phyloP scores from a whole-genome alignment of 1,139 yeast genomes.

The Blastobotrys ciferrii region DNA sequence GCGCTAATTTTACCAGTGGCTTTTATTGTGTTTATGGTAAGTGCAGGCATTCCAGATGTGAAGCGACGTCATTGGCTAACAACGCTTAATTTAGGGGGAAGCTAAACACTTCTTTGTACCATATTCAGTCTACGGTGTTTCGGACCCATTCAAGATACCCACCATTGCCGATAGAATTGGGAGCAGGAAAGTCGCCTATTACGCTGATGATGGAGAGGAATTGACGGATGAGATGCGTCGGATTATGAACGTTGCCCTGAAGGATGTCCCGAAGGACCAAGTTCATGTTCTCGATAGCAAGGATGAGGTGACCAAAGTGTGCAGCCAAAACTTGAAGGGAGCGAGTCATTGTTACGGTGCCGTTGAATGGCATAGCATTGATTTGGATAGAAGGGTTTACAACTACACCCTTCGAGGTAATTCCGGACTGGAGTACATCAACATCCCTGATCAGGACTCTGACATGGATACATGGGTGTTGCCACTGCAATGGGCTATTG shows the following conservation, averaged over 20 bases:
- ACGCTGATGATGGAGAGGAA: constrained; percentile 24
- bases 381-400: constrained; percentile 26
- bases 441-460: constrained; percentile 29
- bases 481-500: constrained; percentile 41
- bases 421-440: constrained; percentile 32
- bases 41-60: constrained; percentile 17
- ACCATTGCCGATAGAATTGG: constrained; percentile 30
- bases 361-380: constrained; percentile 36
- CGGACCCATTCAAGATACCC: constrained; percentile 29
- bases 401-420: constrained; percentile 39
- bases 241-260: constrained; percentile 32
- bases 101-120: constrained; percentile 35
- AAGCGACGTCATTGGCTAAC: no score
- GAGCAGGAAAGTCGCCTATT: constrained; percentile 31
- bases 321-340: constrained; percentile 37
- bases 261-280: constrained; percentile 31
- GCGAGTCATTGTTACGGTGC: constrained; percentile 37
- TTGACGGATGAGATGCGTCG: constrained; percentile 31
- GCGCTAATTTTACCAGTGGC: constrained; percentile 35
- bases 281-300: constrained; percentile 27
- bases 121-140: constrained; percentile 35
- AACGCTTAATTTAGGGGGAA: constrained; percentile 32
- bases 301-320: constrained; percentile 29
- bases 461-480: constrained; percentile 33
- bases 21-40: constrained; percentile 34